Conservation (phyloP, 495 filamentous ascomycete genomes). For the Penicillium diatomitis region DNA sequence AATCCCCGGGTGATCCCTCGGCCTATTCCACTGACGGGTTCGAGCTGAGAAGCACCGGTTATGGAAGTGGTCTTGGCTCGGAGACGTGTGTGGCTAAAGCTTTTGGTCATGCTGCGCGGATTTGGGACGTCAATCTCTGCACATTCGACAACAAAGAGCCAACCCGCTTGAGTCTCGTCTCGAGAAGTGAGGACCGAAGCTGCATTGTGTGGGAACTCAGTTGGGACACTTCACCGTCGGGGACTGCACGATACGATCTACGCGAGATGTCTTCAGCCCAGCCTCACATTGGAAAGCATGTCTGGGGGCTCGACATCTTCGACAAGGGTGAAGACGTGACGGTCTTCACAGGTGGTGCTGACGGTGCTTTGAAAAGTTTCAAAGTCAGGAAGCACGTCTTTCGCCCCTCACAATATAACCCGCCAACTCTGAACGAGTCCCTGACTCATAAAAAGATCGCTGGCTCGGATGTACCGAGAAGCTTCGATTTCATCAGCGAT, state of each 20-base stretch:
- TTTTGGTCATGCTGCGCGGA: slow-evolving; percentile 81
- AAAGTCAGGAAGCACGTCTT: slow-evolving; percentile 7
- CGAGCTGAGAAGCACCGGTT: slow-evolving; percentile 35
- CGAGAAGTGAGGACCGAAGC: slow-evolving; percentile 73
- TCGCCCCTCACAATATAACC: not conserved
- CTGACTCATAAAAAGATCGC: slow-evolving; percentile 11
- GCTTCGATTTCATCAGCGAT: slow-evolving; percentile 56
- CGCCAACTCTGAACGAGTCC: not conserved
- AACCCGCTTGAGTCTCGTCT: slow-evolving; percentile 43
- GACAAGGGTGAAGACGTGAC: slow-evolving; percentile 17
- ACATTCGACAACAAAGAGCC: slow-evolving; percentile 11
- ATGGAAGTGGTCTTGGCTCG: slow-evolving; percentile 22
- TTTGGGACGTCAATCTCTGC: slow-evolving; percentile 75
- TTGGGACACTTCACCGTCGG: slow-evolving; percentile 15
- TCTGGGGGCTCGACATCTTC: slow-evolving; percentile 67
- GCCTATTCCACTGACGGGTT: slow-evolving; percentile 37
- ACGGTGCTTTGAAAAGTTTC: slow-evolving; percentile 50
- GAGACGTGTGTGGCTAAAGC: slow-evolving; percentile 48
- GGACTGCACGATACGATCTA: slow-evolving; percentile 30
- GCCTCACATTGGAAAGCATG: slow-evolving; percentile 77
- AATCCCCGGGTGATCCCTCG: slow-evolving; percentile 22
- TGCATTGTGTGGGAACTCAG: slow-evolving; percentile 59
- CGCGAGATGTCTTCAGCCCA: slow-evolving; percentile 41
- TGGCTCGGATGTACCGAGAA: slow-evolving; percentile 44
- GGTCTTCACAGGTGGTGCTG: slow-evolving; percentile 78